Evolutionary conservation across 176 grass and related monocot species (phyloP), one percentile per base, ranked within the genome.

Genomic region (Paspalum notatum): DNA sequence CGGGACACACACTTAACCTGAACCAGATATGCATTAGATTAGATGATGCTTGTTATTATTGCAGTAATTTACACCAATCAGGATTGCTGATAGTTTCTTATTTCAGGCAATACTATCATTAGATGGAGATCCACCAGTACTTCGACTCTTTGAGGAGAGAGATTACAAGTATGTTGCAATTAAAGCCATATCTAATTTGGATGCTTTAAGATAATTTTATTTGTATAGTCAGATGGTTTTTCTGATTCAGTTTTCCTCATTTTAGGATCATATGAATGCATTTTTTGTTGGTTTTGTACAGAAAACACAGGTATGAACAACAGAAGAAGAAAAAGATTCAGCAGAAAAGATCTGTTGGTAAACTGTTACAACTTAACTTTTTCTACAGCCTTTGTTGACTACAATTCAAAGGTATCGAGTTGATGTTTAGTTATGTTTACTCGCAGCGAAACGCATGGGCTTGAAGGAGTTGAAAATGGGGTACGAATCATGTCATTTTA

Each of bases 381-480:
- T 24, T 32, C 40, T 58, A 16, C 8, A 1, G 46, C 39, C 21
- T 20, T 51, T 83, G 14, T 52, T 68, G 51, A 37, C 42, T 41
- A 27, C 27, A 45, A 84, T 56, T 42, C 25, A 41, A 72, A 78
- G 66, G 16, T 7, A 10, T 32, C 10, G 45, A 72, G 0, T 47
- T 72, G 24, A 71, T 71, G 68, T 50, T 71, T 71, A 56, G 12
- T 78, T 75, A 45, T 82, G 62, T 70, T 88, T 77, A 38, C 38
- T 60, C 51, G 68, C 89, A 94, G 92, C 92, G 75, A 94, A 86
- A 59, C 92, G 87, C 18, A 68, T 86, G 78, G 84, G 90, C 46
- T 81, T 90, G 60, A 98, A 98, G 87, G 96, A 98, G 71, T 51
- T 98, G 18, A 98, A 98, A 87, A 89, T 98, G 96, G 92, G 96